Evolutionary conservation across 2,329 filamentous ascomycete genomes (phyloP).

Genomic region (Pseudogymnoascus sp.): DNA sequence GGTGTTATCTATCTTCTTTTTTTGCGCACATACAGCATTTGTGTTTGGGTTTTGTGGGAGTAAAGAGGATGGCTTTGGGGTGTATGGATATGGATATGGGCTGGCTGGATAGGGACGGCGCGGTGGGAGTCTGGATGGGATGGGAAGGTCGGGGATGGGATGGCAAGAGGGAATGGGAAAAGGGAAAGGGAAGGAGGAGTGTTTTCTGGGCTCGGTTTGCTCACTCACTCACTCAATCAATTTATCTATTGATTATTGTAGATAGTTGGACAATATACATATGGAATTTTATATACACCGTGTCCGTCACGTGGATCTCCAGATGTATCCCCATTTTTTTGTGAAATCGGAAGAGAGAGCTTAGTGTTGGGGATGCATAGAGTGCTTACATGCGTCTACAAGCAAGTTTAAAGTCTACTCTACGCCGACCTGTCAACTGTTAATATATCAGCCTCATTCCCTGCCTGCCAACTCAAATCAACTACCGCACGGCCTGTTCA

Average conservation of each 20-base stretch:
- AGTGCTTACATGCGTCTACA: not conserved
- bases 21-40: not conserved
- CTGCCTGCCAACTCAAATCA: not conserved
- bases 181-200: not conserved
- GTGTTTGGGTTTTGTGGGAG: not conserved
- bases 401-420: not conserved
- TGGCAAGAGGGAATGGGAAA: not conserved
- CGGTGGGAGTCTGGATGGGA: not conserved
- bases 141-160: not conserved
- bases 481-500: not conserved
- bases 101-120: not conserved
- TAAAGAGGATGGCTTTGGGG: not conserved
- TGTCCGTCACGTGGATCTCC: not conserved
- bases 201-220: not conserved
- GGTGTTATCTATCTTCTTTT: not conserved
- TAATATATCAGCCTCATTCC: not conserved
- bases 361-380: not conserved
- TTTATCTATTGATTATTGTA: not conserved
- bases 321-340: not conserved
- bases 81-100: conserved; percentile 1
- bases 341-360: not conserved
- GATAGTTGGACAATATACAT: not conserved
- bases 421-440: not conserved
- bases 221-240: not conserved
- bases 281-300: not conserved